Conservation (phyloP, 108 stramenopile species). For the Seminavis robusta region DNA sequence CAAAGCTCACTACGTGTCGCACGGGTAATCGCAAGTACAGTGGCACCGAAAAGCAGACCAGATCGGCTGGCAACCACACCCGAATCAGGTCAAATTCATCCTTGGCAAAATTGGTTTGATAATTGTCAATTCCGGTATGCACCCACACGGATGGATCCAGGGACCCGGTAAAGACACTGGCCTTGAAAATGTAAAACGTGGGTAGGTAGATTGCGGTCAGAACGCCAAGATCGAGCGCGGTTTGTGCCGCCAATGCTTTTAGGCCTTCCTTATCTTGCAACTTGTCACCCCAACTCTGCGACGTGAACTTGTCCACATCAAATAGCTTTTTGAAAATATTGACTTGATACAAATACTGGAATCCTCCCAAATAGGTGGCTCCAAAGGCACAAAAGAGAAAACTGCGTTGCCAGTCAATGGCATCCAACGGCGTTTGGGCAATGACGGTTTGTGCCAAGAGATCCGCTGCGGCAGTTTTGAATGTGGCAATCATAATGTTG, state of each 20-base stretch:
- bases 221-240: constrained; percentile 51
- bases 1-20: constrained; percentile 56
- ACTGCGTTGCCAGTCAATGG: constrained; percentile 42
- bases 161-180: constrained; percentile 48
- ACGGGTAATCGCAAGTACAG: constrained; percentile 62
- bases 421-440: constrained; percentile 39
- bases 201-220: constrained; percentile 56
- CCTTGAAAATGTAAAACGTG: constrained; percentile 76
- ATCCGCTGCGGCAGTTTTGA: constrained; percentile 56
- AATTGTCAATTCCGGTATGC: constrained; percentile 39
- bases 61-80: constrained; percentile 63
- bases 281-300: constrained; percentile 45
- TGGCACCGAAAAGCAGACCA: constrained; percentile 59
- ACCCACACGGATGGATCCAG: constrained; percentile 48
- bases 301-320: constrained; percentile 60
- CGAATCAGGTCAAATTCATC: constrained; percentile 52
- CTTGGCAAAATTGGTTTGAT: constrained; percentile 45
- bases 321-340: constrained; percentile 62
- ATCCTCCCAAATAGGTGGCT: constrained; percentile 54
- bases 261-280: constrained; percentile 45
- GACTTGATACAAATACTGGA: constrained; percentile 74
- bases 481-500: constrained; percentile 48
- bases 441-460: constrained; percentile 49
- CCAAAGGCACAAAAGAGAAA: constrained; percentile 54
- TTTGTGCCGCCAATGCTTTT: constrained; percentile 51